These are phyloP conservation scores for Cyclotella baltica DNA, from an alignment of 108 stramenopile species.

Conservation along the genomic window DNA sequence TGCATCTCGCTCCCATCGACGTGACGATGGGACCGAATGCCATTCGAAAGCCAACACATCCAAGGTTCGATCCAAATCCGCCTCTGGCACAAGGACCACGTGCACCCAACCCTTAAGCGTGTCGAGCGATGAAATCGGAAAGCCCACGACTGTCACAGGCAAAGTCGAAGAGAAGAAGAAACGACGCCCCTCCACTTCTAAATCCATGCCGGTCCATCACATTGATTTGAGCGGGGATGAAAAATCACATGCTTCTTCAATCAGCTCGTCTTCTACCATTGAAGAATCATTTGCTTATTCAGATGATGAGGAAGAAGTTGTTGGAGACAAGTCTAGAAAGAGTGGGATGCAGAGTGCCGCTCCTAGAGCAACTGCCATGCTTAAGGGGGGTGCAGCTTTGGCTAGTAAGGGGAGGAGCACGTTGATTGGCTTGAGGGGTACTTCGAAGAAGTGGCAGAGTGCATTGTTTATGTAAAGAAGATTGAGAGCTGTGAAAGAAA, in stretches of 20 bases:
- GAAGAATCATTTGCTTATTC: slow-evolving; percentile 9
- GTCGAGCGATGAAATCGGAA: slow-evolving; percentile 5
- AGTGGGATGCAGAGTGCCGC: slow-evolving; percentile 1
- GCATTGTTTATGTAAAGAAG: slow-evolving; percentile 54
- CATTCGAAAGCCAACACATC: not conserved
- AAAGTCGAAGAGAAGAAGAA: slow-evolving; percentile 18
- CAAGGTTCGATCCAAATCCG: no score
- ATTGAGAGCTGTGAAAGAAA: no score
- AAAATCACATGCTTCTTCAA: slow-evolving; percentile 46
- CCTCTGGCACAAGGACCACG: not conserved
- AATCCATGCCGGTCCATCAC: slow-evolving; percentile 24
- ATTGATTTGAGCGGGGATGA: slow-evolving; percentile 31
- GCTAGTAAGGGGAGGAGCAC: slow-evolving; percentile 29
- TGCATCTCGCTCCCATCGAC: not conserved
- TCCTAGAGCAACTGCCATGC: not conserved
- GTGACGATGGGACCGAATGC: slow-evolving; percentile 16
- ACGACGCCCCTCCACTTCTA: slow-evolving; percentile 4
- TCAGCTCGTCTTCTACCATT: slow-evolving; percentile 26
- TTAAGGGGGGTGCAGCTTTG: slow-evolving; percentile 31
- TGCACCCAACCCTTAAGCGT: slow-evolving; percentile 14
- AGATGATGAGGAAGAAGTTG: slow-evolving; percentile 15
- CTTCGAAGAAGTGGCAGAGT: slow-evolving; percentile 53
- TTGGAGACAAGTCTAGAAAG: slow-evolving; percentile 2
- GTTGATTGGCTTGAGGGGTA: slow-evolving; percentile 39
- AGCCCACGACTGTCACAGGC: not conserved